A percentile compares a stretch with the other conserved stretches of the same genome.
Evolutionary conservation across 2,329 filamentous ascomycete genomes (phyloP).

Genomic region (Westerdykella sp.): DNA sequence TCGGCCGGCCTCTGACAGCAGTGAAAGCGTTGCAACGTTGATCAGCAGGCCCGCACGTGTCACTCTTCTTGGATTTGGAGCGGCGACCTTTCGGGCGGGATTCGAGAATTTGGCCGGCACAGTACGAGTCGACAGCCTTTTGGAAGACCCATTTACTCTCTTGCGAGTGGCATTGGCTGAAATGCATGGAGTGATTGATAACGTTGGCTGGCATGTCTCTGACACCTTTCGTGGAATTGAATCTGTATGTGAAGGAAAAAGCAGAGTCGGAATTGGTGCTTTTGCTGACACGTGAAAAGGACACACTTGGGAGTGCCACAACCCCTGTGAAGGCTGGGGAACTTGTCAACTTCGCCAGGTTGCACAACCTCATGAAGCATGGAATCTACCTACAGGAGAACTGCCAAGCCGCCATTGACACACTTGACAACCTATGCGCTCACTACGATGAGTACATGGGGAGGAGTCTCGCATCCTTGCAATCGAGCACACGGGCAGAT

Average conservation of each 20-base stretch:
- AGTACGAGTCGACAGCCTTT: conserved; percentile 14
- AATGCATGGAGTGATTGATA: conserved; percentile 27
- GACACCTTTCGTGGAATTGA: conserved; percentile 30
- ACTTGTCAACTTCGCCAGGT: conserved; percentile 17
- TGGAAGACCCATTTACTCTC: conserved; percentile 28
- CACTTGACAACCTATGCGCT: conserved; percentile 17
- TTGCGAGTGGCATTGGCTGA: conserved; percentile 28
- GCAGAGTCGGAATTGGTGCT: neutral
- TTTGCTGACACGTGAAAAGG: conserved; percentile 10
- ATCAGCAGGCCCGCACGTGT: conserved; percentile 3
- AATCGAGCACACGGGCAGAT: conserved; percentile 12
- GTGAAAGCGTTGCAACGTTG: conserved; percentile 7
- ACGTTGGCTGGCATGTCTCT: conserved; percentile 22
- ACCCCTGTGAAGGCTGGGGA: conserved; percentile 12
- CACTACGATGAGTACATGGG: conserved; percentile 12
- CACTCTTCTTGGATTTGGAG: conserved; percentile 28
- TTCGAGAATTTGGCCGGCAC: conserved; percentile 10
- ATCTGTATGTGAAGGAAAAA: conserved; percentile 11
- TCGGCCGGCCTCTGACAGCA: conserved; percentile 11
- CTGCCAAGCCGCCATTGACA: conserved; percentile 24
- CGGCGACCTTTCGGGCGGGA: conserved; percentile 11
- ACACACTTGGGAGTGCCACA: conserved; percentile 16
- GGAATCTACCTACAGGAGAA: conserved; percentile 35
- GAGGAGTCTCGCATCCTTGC: conserved; percentile 3
- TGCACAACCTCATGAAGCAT: conserved; percentile 39